Evolutionary conservation across 805 yeast species (phyloP), one percentile per base, ranked within the genome.

Genomic region (Millerozyma acaciae): DNA sequence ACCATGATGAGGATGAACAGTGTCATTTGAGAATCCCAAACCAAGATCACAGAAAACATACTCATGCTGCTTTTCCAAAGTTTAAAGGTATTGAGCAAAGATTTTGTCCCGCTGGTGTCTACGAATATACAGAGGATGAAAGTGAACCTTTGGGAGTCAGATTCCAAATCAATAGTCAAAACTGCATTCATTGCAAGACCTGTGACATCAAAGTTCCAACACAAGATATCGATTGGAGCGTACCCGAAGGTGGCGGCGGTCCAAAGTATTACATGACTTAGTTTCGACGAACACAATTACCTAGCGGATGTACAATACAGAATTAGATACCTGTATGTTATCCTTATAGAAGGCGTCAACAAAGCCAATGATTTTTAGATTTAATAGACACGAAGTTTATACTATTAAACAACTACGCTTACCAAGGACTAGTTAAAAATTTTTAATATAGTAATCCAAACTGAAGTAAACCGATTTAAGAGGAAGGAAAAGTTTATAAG

Each of bases 221-320:
- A 1, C 96, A 90, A 62, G 96, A 89, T 53, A 93, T 93, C 42
- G 73, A 76, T 53, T 93, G 98, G 98, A 76, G 80, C 8, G 96
- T 87, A n/a, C 98, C 98, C 6, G 97, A 93, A 66, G 97, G 98
- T 40, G 97, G 97, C 19, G 98, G 84, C 57, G 98, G 98, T 9
- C 98, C 98, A 37, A 93, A 93, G 60, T 93, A 93, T 57, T 80
- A 81, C 57, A 76, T 86, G 80, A 81, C 95, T 5, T 81, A 47
- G 51, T 5, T 27, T 17, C 20, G n/a, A n/a, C n/a, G n/a, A n/a
- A n/a, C n/a, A n/a, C n/a, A n/a, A n/a, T n/a, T n/a, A n/a, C n/a
- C n/a, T n/a, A n/a, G n/a, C n/a, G n/a, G n/a, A n/a, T n/a, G n/a
- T n/a, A n/a, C n/a, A n/a, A n/a, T n/a, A n/a, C n/a, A n/a, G n/a